Conservation (phyloP, 2,329 filamentous ascomycete genomes). For the Pseudogymnoascus sp. region DNA sequence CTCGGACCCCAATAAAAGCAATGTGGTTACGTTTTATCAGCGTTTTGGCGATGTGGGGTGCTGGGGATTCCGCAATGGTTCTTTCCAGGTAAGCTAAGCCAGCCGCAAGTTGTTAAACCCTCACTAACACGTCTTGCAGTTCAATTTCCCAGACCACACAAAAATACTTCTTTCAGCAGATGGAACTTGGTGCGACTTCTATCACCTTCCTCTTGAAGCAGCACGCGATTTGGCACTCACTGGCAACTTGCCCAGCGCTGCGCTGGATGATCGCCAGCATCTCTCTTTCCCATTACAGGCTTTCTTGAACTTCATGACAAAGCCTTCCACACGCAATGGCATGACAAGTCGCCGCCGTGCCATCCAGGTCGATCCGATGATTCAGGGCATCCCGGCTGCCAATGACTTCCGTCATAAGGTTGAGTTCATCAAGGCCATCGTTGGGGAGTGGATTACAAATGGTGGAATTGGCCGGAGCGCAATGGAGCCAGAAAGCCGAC, state of each 20-base stretch:
- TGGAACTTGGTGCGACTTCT: conserved; percentile 71
- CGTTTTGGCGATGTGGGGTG: conserved; percentile 73
- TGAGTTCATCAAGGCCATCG: conserved; percentile 60
- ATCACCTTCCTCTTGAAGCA: conserved; percentile 66
- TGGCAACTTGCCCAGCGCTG: conserved; percentile 63
- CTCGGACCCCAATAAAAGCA: conserved; percentile 38
- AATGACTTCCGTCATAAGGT: conserved; percentile 71
- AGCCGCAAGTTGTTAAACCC: neutral
- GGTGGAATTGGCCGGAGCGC: conserved; percentile 63
- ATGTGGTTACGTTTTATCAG: conserved; percentile 74
- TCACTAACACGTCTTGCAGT: conserved; percentile 38
- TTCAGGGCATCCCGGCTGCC: conserved; percentile 59
- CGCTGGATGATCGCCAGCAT: conserved; percentile 62
- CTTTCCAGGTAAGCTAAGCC: conserved; percentile 54
- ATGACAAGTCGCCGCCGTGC: conserved; percentile 16
- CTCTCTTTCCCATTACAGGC: conserved; percentile 67
- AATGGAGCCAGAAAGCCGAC: conserved; percentile 44
- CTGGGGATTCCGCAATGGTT: conserved; percentile 75
- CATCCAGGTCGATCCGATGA: conserved; percentile 48
- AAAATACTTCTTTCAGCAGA: conserved; percentile 72
- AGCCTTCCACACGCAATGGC: conserved; percentile 44
- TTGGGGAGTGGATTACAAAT: conserved; percentile 64
- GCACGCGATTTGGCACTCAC: conserved; percentile 57
- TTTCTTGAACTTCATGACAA: conserved; percentile 57
- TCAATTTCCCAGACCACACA: conserved; percentile 84